Conservation (phyloP, 352 stramenopile genomes). For the Albugo laibachii region DNA sequence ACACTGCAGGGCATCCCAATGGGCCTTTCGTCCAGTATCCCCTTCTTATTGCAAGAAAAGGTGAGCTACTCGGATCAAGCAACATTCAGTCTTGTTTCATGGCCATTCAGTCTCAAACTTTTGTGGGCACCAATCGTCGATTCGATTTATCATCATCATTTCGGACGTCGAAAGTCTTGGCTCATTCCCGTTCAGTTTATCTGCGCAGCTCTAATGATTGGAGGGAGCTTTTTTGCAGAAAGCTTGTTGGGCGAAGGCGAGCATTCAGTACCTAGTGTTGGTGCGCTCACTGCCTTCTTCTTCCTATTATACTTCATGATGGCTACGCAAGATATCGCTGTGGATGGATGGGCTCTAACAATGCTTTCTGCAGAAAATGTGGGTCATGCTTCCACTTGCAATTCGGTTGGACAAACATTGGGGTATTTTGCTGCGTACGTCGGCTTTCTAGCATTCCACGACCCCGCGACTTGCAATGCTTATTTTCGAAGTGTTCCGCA, state of each 20-base stretch:
- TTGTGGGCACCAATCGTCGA: conserved; percentile 97
- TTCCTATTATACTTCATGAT: conserved; percentile 98
- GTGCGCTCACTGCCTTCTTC: conserved; percentile 90
- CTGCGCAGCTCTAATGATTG: conserved; percentile 91
- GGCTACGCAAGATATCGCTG: conserved; percentile 98
- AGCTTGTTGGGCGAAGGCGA: conserved; percentile 73
- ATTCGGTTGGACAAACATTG: conserved; percentile 92
- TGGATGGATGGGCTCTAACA: conserved; percentile 99
- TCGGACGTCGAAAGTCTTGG: conserved; percentile 90
- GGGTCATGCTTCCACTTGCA: conserved; percentile 90
- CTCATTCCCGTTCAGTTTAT: conserved; percentile 95
- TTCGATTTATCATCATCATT: conserved; percentile 81
- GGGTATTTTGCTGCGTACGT: conserved; percentile 97
- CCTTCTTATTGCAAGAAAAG: conserved; percentile 97
- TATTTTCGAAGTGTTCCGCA: conserved; percentile 58
- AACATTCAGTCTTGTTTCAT: conserved; percentile 95
- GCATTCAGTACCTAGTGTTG: conserved; percentile 64
- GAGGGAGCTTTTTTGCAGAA: conserved; percentile 64
- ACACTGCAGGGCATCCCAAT: conserved; percentile 98
- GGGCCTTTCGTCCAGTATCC: conserved; percentile 94
- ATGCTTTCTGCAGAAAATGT: conserved; percentile 96
- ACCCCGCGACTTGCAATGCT: conserved; percentile 78
- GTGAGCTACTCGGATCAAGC: conserved; percentile 91
- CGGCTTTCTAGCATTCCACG: conserved; percentile 95
- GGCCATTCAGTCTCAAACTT: conserved; percentile 98